A percentile compares a stretch with the other conserved stretches of the same genome.
Conservation (phyloP, 805 yeast species). For the Zygosaccharomyces kombuchaensis region DNA sequence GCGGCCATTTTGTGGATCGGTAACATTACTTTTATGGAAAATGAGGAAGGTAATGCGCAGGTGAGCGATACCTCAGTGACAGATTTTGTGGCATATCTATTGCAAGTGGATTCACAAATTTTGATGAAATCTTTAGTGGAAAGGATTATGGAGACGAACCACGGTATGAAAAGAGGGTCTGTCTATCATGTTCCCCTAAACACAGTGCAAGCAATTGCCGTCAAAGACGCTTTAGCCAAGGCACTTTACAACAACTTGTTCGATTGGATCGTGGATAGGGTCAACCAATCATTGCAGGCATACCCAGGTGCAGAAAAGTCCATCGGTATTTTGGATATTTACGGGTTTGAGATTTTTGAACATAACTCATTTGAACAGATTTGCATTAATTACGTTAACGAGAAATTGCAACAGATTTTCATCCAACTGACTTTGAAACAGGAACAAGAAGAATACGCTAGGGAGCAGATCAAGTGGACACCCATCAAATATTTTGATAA, state of each 20-base stretch:
- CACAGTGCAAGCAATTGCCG: conserved; percentile 88
- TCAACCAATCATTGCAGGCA: conserved; percentile 68
- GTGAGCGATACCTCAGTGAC: conserved; percentile 87
- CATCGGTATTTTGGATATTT: conserved; percentile 90
- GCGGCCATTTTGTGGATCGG: conserved; percentile 94
- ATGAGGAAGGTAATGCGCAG: conserved; percentile 79
- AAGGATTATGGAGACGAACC: conserved; percentile 83
- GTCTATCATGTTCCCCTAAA: conserved; percentile 93
- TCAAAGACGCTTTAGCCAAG: conserved; percentile 90
- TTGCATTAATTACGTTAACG: conserved; percentile 94
- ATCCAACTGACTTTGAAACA: conserved; percentile 93
- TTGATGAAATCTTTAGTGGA: conserved; percentile 68
- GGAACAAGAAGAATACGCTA: conserved; percentile 95
- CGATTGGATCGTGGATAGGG: conserved; percentile 94
- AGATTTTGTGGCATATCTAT: conserved; percentile 84
- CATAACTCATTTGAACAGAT: conserved; percentile 93
- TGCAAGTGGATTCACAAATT: conserved; percentile 69
- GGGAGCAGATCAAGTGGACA: conserved; percentile 94
- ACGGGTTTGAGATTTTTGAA: conserved; percentile 94
- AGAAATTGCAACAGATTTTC: conserved; percentile 92
- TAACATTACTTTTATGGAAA: conserved; percentile 78
- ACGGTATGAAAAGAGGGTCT: conserved; percentile 87
- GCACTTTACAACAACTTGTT: conserved; percentile 88
- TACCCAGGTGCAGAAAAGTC: conserved; percentile 55
- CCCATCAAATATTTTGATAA: conserved; percentile 96